phyloP scores from a whole-genome alignment of 1,284 basidiomycete species.

The Amylostereum chailletii region DNA sequence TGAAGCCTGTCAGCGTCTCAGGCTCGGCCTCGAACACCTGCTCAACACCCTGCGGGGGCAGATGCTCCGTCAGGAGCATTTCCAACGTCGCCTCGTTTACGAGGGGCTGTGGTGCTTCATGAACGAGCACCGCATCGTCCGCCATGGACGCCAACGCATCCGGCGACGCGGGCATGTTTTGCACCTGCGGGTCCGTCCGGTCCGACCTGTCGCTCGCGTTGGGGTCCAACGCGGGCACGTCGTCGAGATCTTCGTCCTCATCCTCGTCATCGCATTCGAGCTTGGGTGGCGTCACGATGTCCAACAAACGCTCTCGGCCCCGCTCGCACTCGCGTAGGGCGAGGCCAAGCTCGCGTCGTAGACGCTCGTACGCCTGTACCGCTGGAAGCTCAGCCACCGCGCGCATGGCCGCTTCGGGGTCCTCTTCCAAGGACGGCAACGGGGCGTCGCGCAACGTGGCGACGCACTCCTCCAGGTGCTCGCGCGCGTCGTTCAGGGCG shows the following conservation, averaged over 20 bases:
- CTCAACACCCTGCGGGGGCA: constrained; percentile 57
- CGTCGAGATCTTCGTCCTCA: constrained; percentile 29
- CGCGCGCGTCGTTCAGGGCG: constrained; percentile 59
- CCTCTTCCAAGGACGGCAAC: not conserved
- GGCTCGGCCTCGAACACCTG: constrained; percentile 71
- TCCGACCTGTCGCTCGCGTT: constrained; percentile 50
- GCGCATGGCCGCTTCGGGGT: constrained; percentile 1
- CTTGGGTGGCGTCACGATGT: constrained; percentile 38
- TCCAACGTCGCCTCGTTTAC: constrained; percentile 51
- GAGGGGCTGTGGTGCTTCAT: constrained; percentile 11
- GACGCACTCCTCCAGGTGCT: constrained; percentile 53
- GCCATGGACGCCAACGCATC: not conserved
- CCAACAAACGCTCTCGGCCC: constrained; percentile 53
- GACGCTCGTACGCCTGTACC: constrained; percentile 58
- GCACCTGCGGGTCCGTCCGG: constrained; percentile 24
- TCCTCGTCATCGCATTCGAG: constrained; percentile 23
- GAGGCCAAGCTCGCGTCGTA: constrained; percentile 65
- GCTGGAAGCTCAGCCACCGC: constrained; percentile 32
- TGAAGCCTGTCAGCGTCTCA: constrained; percentile 28
- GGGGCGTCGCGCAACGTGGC: constrained; percentile 35
- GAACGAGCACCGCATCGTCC: constrained; percentile 6
- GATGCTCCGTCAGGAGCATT: constrained; percentile 39
- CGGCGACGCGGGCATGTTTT: constrained; percentile 12
- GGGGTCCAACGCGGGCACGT: constrained; percentile 40
- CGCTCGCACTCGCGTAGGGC: constrained; percentile 74